Base-by-base conservation (phyloP, 2,329 filamentous ascomycete genomes). In the Fusarium floridanum region DNA sequence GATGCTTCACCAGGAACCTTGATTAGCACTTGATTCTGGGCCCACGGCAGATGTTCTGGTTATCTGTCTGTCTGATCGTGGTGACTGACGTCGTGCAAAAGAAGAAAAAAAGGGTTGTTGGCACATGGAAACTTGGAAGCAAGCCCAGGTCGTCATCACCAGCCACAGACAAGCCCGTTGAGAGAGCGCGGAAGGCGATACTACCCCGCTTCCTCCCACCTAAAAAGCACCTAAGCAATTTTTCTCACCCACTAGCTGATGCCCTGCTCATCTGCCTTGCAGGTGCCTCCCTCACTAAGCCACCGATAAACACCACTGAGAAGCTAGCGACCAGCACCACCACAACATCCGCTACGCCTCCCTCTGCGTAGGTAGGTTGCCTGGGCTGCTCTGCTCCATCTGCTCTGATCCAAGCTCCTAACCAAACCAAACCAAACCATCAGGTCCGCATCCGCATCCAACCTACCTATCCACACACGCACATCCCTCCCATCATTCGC, bases 201-300 rank as follows among this genome's bases (percentile, higher is more conserved):
- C 36, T 73, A 61, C 63, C 73, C 65, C 71, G 68, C 73, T 70
- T 72, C 70, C 37, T 62, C 63, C n/a, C 48, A 55, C 34, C 45
- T 22, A 48, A 36, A 62, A 62, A 24, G 41, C 20, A 45, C 41
- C 41, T 45, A 43, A 50, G 45, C 45, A 50, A 50, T 50, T 50
- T 59, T 69, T 48, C 61, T 57, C 50, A n/a, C 36, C 57, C 45
- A 24, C 45, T 50, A 50, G 45, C 24, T 50, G 22, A 50, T 50
- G 45, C 45, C 45, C 45, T 50, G 45, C 45, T 50, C 45, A 50
- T 32, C 27, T 61, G 59, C 39, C 57, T 67, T 14, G 45, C 36
- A 53, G 34, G 43, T 48, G 32, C 55, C 45, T 50, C 45, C 45
- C 22, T 50, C 45, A 50, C 61, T 27, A 61, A 67, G 34, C 61